These are phyloP conservation scores for Pluteus cervinus DNA, from an alignment of 768 basidiomycete species.

Conservation along the genomic window DNA sequence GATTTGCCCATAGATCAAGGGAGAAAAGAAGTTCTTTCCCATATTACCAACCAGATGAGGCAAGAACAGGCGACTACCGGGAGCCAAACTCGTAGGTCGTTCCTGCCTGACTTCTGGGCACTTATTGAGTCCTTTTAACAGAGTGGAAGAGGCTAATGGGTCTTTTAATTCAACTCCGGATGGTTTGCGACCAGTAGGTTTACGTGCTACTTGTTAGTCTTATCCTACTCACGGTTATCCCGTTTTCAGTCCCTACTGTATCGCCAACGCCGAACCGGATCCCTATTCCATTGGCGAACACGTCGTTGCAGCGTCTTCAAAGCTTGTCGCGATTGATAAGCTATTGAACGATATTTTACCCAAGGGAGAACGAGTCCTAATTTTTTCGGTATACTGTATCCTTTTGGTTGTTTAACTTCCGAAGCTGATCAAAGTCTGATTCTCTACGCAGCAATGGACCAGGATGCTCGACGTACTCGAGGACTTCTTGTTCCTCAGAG, in stretches of 20 bases:
- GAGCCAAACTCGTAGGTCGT: constrained; percentile 20
- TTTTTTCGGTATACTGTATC: constrained; percentile 66
- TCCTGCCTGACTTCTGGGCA: neutral
- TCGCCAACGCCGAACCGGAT: constrained; percentile 41
- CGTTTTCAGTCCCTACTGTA: constrained; percentile 52
- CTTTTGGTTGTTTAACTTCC: constrained; percentile 2
- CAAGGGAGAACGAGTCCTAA: constrained; percentile 56
- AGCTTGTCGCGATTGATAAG: constrained; percentile 54
- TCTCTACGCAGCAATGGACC: constrained; percentile 58
- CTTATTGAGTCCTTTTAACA: constrained; percentile 12
- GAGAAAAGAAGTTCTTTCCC: constrained; percentile 31
- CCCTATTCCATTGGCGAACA: constrained; percentile 50
- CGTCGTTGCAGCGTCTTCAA: constrained; percentile 49
- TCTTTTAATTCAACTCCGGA: constrained; percentile 64
- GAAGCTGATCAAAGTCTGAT: neutral
- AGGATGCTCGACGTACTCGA: constrained; percentile 68
- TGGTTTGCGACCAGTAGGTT: constrained; percentile 63
- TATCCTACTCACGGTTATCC: too few species aligned
- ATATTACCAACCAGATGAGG: constrained; percentile 32
- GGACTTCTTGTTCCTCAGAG: constrained; percentile 58
- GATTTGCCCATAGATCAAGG: constrained; percentile 26
- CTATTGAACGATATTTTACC: constrained; percentile 49
- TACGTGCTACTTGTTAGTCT: too few species aligned
- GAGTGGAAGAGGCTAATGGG: constrained; percentile 58
- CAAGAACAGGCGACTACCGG: constrained; percentile 10